phyloP scores from a whole-genome alignment of 1,284 basidiomycete species.

The Anthracocystis setariae region DNA sequence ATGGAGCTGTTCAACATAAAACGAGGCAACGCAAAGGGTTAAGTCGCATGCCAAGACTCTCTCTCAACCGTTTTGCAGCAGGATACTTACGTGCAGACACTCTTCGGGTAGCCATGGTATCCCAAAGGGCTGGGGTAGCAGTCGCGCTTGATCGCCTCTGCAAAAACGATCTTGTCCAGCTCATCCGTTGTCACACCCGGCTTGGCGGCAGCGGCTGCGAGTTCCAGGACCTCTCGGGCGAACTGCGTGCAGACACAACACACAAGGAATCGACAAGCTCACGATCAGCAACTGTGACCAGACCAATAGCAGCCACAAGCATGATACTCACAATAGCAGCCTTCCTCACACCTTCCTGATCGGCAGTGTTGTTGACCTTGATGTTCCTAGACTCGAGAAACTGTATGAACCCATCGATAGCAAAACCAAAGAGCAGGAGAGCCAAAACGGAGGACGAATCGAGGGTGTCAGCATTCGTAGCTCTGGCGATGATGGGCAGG shows the following conservation, averaged over 20 bases:
- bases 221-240: slow-evolving; percentile 87
- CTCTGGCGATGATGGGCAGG: slow-evolving; percentile 12
- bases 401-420: slow-evolving; percentile 45
- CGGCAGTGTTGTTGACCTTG: slow-evolving; percentile 55
- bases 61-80: too few species aligned
- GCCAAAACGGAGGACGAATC: slow-evolving; percentile 18
- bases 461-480: slow-evolving; percentile 21
- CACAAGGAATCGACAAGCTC: background rate
- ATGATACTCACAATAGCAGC: slow-evolving; percentile 44
- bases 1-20: slow-evolving; percentile 71
- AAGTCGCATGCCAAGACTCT: too few species aligned
- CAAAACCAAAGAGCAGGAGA: slow-evolving; percentile 35
- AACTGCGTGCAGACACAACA: slow-evolving; percentile 72
- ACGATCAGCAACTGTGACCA: background rate
- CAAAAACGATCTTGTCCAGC: slow-evolving; percentile 89
- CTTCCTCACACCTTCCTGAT: slow-evolving; percentile 62
- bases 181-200: slow-evolving; percentile 96
- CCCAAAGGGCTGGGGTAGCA: slow-evolving; percentile 94
- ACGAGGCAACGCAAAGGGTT: too few species aligned
- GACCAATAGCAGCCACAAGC: background rate
- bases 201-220: slow-evolving; percentile 82
- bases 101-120: slow-evolving; percentile 93
- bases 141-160: slow-evolving; percentile 87
- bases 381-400: slow-evolving; percentile 62
- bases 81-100: slow-evolving; percentile 79